Evolutionary conservation across 1,284 basidiomycete species (phyloP).

Genomic region (Ustilago curta): DNA sequence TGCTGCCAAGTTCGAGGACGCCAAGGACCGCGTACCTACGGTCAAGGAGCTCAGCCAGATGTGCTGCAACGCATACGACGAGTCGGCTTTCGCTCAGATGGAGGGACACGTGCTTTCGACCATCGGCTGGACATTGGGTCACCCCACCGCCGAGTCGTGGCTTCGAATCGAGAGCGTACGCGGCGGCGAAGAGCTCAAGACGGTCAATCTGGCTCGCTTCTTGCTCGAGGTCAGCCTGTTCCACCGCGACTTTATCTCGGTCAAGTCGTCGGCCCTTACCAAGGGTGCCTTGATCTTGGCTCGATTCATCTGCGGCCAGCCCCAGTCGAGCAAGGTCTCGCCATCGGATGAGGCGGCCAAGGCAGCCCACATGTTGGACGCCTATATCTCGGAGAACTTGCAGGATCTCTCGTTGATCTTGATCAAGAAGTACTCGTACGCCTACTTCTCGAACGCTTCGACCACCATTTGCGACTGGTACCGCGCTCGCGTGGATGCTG

Average conservation of each 20-base stretch:
- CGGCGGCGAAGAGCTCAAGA: conserved; percentile 80
- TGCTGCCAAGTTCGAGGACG: conserved; percentile 98
- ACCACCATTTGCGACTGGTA: conserved; percentile 93
- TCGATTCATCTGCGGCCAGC: conserved; percentile 76
- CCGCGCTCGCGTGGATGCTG: conserved; percentile 59
- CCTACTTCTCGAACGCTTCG: conserved; percentile 93
- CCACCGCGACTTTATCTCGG: conserved; percentile 92
- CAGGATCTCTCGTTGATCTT: conserved; percentile 91
- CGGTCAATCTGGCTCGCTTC: conserved; percentile 94
- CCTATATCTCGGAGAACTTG: conserved; percentile 83
- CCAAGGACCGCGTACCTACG: conserved; percentile 96
- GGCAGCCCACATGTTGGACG: conserved; percentile 82
- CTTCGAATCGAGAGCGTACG: conserved; percentile 75
- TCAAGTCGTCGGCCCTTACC: conserved; percentile 86
- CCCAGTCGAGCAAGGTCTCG: conserved; percentile 34
- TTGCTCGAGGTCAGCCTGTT: conserved; percentile 98
- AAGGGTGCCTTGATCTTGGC: conserved; percentile 88
- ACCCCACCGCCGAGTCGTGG: conserved; percentile 98
- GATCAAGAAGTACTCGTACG: conserved; percentile 96
- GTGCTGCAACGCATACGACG: conserved; percentile 94
- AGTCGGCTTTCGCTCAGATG: conserved; percentile 82
- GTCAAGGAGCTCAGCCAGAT: conserved; percentile 93
- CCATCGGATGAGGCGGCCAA: conserved; percentile 42
- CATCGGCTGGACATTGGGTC: conserved; percentile 95
- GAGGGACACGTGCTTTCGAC: conserved; percentile 94